Evolutionary conservation across 2,329 filamentous ascomycete species (phyloP).

Genomic region (Aspergillus pseudoglaucus): DNA sequence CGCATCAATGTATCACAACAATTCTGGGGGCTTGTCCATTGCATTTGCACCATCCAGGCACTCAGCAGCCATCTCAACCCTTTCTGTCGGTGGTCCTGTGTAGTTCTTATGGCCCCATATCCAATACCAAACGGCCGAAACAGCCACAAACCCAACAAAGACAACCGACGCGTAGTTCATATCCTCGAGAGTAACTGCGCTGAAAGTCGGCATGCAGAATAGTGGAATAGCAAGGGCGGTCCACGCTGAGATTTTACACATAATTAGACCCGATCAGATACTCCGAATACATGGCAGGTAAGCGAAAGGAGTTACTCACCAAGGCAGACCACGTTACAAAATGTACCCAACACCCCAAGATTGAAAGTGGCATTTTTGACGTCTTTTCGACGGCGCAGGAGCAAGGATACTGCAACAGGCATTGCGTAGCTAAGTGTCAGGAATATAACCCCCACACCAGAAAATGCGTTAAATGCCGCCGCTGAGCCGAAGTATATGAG

Average conservation of each 20-base stretch:
- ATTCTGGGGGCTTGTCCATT: too few species aligned
- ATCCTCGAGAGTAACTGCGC: conserved; percentile 52
- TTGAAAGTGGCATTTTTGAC: conserved; percentile 35
- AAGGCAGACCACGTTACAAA: conserved; percentile 56
- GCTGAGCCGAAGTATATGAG: conserved; percentile 69
- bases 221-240: conserved; percentile 60
- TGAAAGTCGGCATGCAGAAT: conserved; percentile 49
- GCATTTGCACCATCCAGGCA: too few species aligned
- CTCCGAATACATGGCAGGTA: background rate
- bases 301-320: conserved; percentile 37
- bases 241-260: conserved; percentile 39
- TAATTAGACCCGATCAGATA: background rate
- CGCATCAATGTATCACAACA: too few species aligned
- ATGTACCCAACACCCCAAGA: conserved; percentile 53
- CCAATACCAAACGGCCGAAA: conserved; percentile 61
- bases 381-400: conserved; percentile 50
- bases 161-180: conserved; percentile 71
- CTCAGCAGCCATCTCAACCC: too few species aligned
- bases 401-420: conserved; percentile 58
- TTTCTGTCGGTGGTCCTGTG: background rate
- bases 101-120: conserved; percentile 46
- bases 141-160: conserved; percentile 56
- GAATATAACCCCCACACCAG: conserved; percentile 68
- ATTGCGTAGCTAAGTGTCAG: conserved; percentile 61
- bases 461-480: conserved; percentile 70